Evolutionary conservation across 129 eudicot species (phyloP).

Genomic region (Lactuca sativa): DNA sequence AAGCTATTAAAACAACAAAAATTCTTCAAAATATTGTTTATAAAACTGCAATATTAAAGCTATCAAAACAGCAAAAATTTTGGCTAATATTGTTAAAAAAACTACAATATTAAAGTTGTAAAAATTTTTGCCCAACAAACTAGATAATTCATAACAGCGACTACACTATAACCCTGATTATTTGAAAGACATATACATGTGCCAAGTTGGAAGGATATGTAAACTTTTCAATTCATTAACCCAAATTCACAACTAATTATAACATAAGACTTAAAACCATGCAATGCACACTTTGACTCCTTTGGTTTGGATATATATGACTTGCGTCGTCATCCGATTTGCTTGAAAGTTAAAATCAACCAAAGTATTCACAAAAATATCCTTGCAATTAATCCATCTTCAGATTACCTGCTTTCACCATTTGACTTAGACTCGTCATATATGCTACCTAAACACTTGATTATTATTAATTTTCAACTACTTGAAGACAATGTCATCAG

Average conservation of each 20-base stretch:
- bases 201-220: neutral
- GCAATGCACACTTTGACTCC: neutral
- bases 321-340: too few species aligned
- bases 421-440: neutral
- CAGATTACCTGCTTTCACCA: constrained; percentile 1
- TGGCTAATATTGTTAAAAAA: too few species aligned
- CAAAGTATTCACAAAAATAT: constrained; percentile 24
- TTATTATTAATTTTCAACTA: neutral
- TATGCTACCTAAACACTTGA: constrained; percentile 9
- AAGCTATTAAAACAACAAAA: too few species aligned
- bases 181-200: too few species aligned
- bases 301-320: neutral
- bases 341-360: too few species aligned
- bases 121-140: too few species aligned
- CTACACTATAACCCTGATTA: too few species aligned
- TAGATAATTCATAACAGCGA: too few species aligned
- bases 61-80: too few species aligned
- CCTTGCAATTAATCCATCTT: constrained; percentile 14
- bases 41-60: too few species aligned
- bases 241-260: neutral
- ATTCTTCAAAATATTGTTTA: too few species aligned
- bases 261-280: neutral
- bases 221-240: neutral
- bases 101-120: too few species aligned
- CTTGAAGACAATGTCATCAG: neutral